Evolutionary conservation across 2,329 filamentous ascomycete species (phyloP).

Genomic region (Amauroascus niger): DNA sequence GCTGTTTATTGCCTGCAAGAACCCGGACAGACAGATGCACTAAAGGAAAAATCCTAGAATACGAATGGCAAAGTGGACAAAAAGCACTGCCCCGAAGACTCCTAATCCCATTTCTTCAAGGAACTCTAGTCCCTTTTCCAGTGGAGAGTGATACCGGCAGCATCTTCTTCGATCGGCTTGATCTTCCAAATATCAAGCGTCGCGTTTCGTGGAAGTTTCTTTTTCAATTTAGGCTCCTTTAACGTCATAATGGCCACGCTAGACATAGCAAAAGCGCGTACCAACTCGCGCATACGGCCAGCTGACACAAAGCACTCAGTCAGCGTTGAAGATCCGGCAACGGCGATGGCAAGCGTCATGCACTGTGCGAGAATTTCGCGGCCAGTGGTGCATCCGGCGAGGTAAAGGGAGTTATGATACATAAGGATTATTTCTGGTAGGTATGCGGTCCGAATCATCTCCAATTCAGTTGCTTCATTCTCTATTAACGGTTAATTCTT

Average conservation of each 20-base stretch:
- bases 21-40: background rate
- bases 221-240: slow-evolving; percentile 27
- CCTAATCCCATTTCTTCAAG: background rate
- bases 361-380: slow-evolving; percentile 70
- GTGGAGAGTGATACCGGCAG: slow-evolving; percentile 1
- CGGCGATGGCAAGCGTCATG: slow-evolving; percentile 77
- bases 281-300: slow-evolving; percentile 62
- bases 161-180: slow-evolving; percentile 14
- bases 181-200: slow-evolving; percentile 26
- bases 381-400: slow-evolving; percentile 62
- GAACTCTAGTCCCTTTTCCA: slow-evolving; percentile 4
- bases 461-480: slow-evolving; percentile 52
- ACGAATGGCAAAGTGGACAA: background rate
- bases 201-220: slow-evolving; percentile 29
- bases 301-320: slow-evolving; percentile 55
- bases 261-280: slow-evolving; percentile 64
- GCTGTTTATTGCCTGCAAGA: slow-evolving; percentile 5
- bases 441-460: slow-evolving; percentile 62
- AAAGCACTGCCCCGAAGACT: background rate
- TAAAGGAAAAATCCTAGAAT: background rate
- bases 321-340: slow-evolving; percentile 59
- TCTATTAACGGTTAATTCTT: slow-evolving; percentile 27
- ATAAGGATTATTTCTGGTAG: slow-evolving; percentile 78
- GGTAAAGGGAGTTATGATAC: slow-evolving; percentile 72
- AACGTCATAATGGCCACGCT: slow-evolving; percentile 55